A percentile compares a stretch with the other conserved stretches of the same genome.
phyloP scores from a whole-genome alignment of 1,284 basidiomycete genomes.

The Ceratobasidium sp. region DNA sequence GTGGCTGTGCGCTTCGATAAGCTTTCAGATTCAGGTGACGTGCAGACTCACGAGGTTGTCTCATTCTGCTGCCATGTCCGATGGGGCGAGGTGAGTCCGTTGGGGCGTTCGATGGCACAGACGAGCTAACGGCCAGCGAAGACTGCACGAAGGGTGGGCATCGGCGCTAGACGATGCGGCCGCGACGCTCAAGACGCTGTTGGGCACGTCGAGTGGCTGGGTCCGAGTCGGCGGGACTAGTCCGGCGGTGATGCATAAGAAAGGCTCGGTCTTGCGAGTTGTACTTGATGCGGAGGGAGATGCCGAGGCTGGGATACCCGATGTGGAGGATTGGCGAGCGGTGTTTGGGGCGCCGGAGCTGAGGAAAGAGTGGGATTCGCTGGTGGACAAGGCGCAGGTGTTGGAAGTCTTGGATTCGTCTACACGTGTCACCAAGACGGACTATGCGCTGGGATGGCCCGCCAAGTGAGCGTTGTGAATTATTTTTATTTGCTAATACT shows the following conservation, averaged over 20 bases:
- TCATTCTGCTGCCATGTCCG: constrained; percentile 36
- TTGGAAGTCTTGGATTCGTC: constrained; percentile 89
- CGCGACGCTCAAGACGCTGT: constrained; percentile 55
- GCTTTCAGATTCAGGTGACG: constrained; percentile 8
- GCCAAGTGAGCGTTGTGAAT: constrained; percentile 78
- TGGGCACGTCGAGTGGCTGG: constrained; percentile 57
- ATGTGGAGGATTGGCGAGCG: constrained; percentile 85
- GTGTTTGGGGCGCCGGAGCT: constrained; percentile 89
- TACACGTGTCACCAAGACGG: constrained; percentile 89
- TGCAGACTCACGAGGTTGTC: not conserved
- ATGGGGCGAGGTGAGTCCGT: constrained; percentile 37
- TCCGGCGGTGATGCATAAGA: constrained; percentile 63
- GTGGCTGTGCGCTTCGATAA: constrained; percentile 22
- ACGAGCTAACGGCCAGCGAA: constrained; percentile 54
- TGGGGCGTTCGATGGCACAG: constrained; percentile 5
- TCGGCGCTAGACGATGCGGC: constrained; percentile 75
- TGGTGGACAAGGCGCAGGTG: constrained; percentile 87
- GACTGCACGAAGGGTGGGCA: constrained; percentile 82
- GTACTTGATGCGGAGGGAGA: constrained; percentile 79
- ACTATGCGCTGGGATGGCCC: constrained; percentile 95
- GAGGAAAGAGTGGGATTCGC: constrained; percentile 91
- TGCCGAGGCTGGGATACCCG: constrained; percentile 69
- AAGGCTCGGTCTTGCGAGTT: constrained; percentile 86
- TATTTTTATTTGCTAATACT: constrained; percentile 52
- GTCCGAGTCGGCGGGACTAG: constrained; percentile 51